Conservation (phyloP, 805 yeast species). For the Metschnikowia santaceciliae region DNA sequence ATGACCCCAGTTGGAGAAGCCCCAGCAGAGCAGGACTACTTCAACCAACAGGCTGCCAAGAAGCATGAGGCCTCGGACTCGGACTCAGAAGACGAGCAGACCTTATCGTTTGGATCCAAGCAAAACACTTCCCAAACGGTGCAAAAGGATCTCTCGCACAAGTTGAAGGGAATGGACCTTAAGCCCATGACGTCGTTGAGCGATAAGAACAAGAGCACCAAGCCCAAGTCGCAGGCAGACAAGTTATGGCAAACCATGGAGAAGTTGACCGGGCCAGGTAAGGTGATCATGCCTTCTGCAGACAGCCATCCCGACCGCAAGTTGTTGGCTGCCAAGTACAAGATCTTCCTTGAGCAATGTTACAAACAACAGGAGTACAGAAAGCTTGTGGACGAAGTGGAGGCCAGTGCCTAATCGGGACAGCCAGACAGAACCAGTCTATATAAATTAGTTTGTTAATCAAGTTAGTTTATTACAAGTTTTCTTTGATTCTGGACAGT, state of each 20-base stretch:
- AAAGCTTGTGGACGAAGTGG: conserved; percentile 54
- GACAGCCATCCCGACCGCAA: conserved; percentile 59
- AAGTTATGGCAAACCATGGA: conserved; percentile 86
- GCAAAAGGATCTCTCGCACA: conserved; percentile 50
- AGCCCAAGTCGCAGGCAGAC: conserved; percentile 41
- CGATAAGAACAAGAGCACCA: conserved; percentile 19
- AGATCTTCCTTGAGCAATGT: conserved; percentile 84
- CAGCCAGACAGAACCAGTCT: too few species aligned
- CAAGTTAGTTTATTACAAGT: too few species aligned
- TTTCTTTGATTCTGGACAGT: too few species aligned
- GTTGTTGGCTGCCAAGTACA: conserved; percentile 74
- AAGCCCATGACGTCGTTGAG: conserved; percentile 35
- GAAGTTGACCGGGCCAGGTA: conserved; percentile 77
- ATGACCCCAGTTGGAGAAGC: conserved; percentile 40
- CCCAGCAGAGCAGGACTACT: conserved; percentile 33
- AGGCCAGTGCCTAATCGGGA: conserved; percentile 12
- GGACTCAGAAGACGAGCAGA: conserved; percentile 45
- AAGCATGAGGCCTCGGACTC: conserved; percentile 18
- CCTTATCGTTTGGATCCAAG: conserved; percentile 59
- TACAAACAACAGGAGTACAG: conserved; percentile 76
- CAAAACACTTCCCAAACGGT: conserved; percentile 33
- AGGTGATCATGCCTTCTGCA: conserved; percentile 66
- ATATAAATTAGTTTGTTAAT: too few species aligned
- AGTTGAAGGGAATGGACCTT: conserved; percentile 29
- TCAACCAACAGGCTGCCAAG: conserved; percentile 27